Evolutionary conservation across 768 basidiomycete genomes (phyloP).

Genomic region (Tricholoma terreum): DNA sequence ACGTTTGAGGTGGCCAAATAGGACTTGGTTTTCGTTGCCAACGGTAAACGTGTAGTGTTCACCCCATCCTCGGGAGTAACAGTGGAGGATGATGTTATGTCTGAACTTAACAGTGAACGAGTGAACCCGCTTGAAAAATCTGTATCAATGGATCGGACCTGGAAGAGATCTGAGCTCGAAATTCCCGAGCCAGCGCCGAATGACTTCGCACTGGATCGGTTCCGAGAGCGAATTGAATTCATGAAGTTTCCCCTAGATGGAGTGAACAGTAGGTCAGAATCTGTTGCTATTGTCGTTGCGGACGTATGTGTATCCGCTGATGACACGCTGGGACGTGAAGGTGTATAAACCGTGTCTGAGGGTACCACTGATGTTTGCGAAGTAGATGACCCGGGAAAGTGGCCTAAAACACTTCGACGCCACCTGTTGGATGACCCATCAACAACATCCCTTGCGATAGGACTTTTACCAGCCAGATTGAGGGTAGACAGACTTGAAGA

Average conservation of each 20-base stretch:
- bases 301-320: slow-evolving; percentile 56
- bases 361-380: slow-evolving; percentile 41
- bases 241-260: slow-evolving; percentile 39
- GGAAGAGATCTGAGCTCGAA: slow-evolving; percentile 30
- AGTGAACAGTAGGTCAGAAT: slow-evolving; percentile 39
- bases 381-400: slow-evolving; percentile 52
- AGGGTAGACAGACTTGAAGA: slow-evolving; percentile 50
- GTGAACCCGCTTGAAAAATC: slow-evolving; percentile 6
- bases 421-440: slow-evolving; percentile 40
- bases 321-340: slow-evolving; percentile 58
- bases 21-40: slow-evolving; percentile 28
- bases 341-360: slow-evolving; percentile 38
- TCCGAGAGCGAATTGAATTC: slow-evolving; percentile 38
- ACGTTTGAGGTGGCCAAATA: slow-evolving; percentile 18
- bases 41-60: slow-evolving; percentile 25
- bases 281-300: slow-evolving; percentile 44
- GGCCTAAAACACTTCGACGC: slow-evolving; percentile 64
- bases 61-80: slow-evolving; percentile 8
- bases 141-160: slow-evolving; percentile 18
- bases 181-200: slow-evolving; percentile 28
- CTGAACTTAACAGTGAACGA: slow-evolving; percentile 15
- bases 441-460: slow-evolving; percentile 3
- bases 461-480: slow-evolving; percentile 12
- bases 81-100: slow-evolving; percentile 4
- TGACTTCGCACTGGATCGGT: slow-evolving; percentile 29